Percentiles rank a stretch among this genome's conserved stretches.
These are phyloP conservation scores for Amphibolis antarctica DNA, from an alignment of 106 monocot species.

Conservation along the genomic window DNA sequence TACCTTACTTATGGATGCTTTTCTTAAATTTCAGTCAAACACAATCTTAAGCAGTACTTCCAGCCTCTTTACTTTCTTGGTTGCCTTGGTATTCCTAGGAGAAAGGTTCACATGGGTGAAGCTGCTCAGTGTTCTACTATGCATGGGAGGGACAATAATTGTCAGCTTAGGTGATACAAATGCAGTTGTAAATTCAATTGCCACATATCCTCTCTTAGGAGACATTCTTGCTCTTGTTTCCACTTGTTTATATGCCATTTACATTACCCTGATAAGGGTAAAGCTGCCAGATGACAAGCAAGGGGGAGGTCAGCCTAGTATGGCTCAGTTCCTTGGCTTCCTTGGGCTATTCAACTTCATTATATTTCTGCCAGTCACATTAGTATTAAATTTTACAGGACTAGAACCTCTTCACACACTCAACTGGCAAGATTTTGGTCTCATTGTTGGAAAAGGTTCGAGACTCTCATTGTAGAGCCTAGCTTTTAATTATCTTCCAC, in stretches of 20 bases:
- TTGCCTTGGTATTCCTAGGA: constrained; percentile 57
- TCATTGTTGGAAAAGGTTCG: constrained; percentile 83
- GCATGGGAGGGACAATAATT: constrained; percentile 89
- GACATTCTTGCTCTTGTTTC: constrained; percentile 69
- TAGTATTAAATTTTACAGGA: constrained; percentile 57
- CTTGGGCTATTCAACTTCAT: constrained; percentile 76
- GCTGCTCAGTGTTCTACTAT: constrained; percentile 71
- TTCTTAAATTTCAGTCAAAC: constrained; percentile 58
- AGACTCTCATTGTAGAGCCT: not conserved
- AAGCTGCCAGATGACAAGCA: constrained; percentile 65
- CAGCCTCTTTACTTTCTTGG: constrained; percentile 89
- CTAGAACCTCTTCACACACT: constrained; percentile 63
- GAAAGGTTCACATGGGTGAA: constrained; percentile 89
- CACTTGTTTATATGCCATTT: constrained; percentile 76
- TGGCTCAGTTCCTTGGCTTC: constrained; percentile 83
- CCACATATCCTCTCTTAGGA: constrained; percentile 60
- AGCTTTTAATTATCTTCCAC: not conserved
- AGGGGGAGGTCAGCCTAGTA: constrained; percentile 69
- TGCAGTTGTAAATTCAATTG: constrained; percentile 37
- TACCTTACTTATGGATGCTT: constrained; percentile 3
- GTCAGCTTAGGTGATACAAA: constrained; percentile 67
- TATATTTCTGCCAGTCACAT: constrained; percentile 63
- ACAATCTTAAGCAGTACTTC: constrained; percentile 92
- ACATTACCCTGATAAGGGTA: constrained; percentile 74
- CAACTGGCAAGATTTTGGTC: constrained; percentile 65